Percentiles rank a stretch among this genome's conserved stretches.
phyloP scores from a whole-genome alignment of 2,329 filamentous ascomycete genomes.

The Xylaria sp. region DNA sequence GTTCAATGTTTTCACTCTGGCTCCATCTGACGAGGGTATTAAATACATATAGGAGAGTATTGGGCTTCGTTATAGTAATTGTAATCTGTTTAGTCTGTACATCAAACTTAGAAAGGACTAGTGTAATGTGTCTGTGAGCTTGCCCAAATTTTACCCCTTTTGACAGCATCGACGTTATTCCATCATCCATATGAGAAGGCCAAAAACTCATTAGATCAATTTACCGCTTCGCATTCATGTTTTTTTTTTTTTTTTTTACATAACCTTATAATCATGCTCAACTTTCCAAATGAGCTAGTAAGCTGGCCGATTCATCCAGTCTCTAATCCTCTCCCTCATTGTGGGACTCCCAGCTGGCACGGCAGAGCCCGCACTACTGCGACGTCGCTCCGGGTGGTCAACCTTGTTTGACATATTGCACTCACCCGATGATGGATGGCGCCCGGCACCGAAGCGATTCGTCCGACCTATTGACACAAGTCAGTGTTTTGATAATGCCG shows the following conservation, averaged over 20 bases:
- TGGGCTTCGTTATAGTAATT: neutral
- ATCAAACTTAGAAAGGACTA: neutral
- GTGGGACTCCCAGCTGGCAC: conserved; percentile 27
- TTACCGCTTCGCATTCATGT: neutral
- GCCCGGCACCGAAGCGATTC: conserved; percentile 45
- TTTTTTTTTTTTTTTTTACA: neutral
- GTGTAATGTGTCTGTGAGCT: neutral
- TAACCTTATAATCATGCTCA: neutral
- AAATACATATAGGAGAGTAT: neutral
- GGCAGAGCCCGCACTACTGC: conserved; percentile 41
- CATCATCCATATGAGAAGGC: neutral
- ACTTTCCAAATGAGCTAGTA: conserved; percentile 33
- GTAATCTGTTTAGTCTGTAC: neutral
- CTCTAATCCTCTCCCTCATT: conserved; percentile 45
- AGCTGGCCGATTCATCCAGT: conserved; percentile 47
- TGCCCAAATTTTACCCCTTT: neutral
- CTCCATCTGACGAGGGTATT: neutral
- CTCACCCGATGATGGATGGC: conserved; percentile 44
- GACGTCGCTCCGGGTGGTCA: conserved; percentile 45
- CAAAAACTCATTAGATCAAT: neutral
- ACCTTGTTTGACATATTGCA: conserved; percentile 44
- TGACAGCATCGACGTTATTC: neutral
- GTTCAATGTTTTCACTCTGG: neutral
- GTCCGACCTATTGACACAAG: conserved; percentile 42
- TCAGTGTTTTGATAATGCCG: conserved; percentile 15